Base-by-base conservation (phyloP, 2,329 filamentous ascomycete species). In the Diplocarpon rosae region DNA sequence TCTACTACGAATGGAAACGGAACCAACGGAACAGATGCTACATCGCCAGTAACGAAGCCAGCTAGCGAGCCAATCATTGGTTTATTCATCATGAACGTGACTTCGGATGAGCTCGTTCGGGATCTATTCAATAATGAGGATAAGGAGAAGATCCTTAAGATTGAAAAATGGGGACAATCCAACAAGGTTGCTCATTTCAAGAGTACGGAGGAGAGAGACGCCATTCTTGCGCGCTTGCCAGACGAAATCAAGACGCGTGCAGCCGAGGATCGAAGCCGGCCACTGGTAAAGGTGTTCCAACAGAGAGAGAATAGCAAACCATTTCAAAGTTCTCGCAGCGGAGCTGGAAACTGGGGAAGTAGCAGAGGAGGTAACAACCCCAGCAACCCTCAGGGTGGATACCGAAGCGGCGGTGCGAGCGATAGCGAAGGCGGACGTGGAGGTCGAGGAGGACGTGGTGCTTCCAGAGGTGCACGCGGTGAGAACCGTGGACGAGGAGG, bases 161-260 rank as follows among this genome's bases (percentile, higher is more conserved):
- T 90, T 40, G 81, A 87, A 59, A 89, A 86, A 66, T 85, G 80
- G 69, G 82, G 82, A 31, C 78, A 78, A 58, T 78, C 79, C 50
- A 87, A 87, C 69, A 89, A 83, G 67, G 85, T 95, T 39, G 87
- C 86, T 20, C 82, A 89, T 53, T 96, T 96, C 68, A 78, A 82
- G 61, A 85, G 74, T 2, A 61, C 71, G 2, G 83, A 93, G 54
- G 85, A 94, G 39, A 85, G 90, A 59, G 85, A 89, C 56, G 77
- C 74, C 29, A 86, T 88, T 29, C 73, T 95, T 59, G 75, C 79
- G 34, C 80, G 79, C 52, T 72, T 93, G 47, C 76, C 86, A 5
- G 73, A 80, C 12, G 85, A 92, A 35, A 73, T 82, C 56, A 90
- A 89, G 71, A 84, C 79, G 52, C 75, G 77, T 52, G 73, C 63